phyloP scores from a whole-genome alignment of 768 basidiomycete genomes.

The Naganishia kalamii region DNA sequence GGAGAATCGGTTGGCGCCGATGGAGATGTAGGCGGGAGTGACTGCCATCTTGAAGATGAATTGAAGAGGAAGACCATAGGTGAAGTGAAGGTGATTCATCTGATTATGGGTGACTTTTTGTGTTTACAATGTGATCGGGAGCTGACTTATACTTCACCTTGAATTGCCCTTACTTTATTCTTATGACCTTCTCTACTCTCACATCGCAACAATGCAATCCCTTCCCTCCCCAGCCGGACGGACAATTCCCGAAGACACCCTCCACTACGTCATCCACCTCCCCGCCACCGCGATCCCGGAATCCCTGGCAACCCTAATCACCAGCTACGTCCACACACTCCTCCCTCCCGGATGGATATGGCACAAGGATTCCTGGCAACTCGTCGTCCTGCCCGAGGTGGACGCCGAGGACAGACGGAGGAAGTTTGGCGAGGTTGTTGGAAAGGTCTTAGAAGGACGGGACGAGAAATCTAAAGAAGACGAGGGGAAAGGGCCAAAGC shows the following conservation, averaged over 20 bases:
- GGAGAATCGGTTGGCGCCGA: constrained; percentile 42
- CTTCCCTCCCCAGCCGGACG: neutral
- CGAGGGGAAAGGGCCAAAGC: constrained; percentile 44
- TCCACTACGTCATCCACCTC: constrained; percentile 65
- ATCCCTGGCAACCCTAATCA: constrained; percentile 49
- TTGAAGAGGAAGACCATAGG: no score
- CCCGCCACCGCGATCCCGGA: constrained; percentile 50
- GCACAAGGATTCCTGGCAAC: constrained; percentile 46
- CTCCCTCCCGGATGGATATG: constrained; percentile 35
- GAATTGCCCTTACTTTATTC: no score
- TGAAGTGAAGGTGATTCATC: no score
- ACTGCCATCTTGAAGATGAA: neutral
- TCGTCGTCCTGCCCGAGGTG: constrained; percentile 26
- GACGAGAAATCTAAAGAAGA: neutral
- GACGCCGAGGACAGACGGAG: constrained; percentile 16
- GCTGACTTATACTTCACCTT: neutral
- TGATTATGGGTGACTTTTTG: no score
- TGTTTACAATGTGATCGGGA: no score
- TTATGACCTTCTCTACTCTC: no score
- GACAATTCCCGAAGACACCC: constrained; percentile 71
- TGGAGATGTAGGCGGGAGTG: constrained; percentile 36
- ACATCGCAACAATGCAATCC: no score
- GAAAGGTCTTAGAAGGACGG: neutral
- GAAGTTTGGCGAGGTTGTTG: constrained; percentile 2
- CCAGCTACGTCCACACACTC: constrained; percentile 40